A percentile compares a stretch with the other conserved stretches of the same genome.
Conservation (phyloP, 1,284 basidiomycete genomes). For the Rhodotorula sp. region DNA sequence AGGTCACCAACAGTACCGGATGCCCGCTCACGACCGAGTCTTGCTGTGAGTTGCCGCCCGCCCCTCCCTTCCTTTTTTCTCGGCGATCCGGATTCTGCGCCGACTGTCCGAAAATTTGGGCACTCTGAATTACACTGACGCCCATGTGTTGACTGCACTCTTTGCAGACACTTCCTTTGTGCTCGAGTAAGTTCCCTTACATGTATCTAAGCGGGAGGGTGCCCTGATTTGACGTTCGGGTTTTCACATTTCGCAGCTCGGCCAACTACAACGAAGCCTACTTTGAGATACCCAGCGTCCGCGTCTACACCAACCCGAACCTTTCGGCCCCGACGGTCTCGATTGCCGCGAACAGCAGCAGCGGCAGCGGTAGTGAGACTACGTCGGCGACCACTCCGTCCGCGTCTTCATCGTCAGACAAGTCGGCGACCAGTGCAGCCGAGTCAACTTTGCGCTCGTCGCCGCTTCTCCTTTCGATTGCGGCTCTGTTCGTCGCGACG, state of each 20-base stretch:
- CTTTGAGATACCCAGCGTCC: constrained; percentile 36
- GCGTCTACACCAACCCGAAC: constrained; percentile 29
- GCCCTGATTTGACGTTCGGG: not conserved
- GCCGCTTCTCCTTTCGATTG: too few relatives aligned
- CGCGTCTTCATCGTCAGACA: too few relatives aligned
- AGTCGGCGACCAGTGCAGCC: too few relatives aligned
- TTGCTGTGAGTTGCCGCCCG: constrained; percentile 13
- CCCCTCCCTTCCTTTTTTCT: not conserved
- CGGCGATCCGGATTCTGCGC: not conserved
- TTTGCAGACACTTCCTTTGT: constrained; percentile 26
- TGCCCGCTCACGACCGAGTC: constrained; percentile 25
- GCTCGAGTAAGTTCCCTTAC: constrained; percentile 10
- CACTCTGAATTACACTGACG: too few relatives aligned
- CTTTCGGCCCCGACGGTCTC: constrained; percentile 3
- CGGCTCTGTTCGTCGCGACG: too few relatives aligned
- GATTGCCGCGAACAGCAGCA: not conserved
- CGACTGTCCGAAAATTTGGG: too few relatives aligned
- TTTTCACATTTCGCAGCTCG: not conserved
- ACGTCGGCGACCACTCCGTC: not conserved
- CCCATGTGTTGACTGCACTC: too few relatives aligned
- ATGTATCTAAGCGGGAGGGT: too few relatives aligned
- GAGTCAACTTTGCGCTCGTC: too few relatives aligned
- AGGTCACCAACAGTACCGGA: constrained; percentile 26
- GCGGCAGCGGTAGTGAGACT: not conserved
- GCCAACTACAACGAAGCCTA: constrained; percentile 36